Conservation (phyloP, 2,329 filamentous ascomycete species). For the Aspergillus uvarum region DNA sequence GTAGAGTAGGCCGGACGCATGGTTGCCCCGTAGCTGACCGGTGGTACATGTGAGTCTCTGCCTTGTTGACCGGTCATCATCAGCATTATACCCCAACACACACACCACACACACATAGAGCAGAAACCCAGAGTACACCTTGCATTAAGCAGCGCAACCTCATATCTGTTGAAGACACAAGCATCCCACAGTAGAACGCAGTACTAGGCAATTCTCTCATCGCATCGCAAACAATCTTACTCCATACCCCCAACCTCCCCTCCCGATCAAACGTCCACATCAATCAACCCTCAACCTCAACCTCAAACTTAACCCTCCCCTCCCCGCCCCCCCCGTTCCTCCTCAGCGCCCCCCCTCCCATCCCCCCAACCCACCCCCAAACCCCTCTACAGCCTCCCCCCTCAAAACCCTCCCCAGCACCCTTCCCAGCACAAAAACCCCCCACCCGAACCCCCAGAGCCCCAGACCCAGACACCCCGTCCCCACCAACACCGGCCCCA, state of each 20-base stretch:
- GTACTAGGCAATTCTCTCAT: too few species aligned
- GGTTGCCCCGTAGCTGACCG: neutral
- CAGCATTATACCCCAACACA: too few species aligned
- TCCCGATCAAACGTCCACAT: too few species aligned
- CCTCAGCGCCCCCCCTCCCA: conserved; percentile 41
- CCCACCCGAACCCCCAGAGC: conserved; percentile 47
- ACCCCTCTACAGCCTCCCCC: conserved; percentile 37
- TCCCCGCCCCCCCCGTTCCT: conserved; percentile 6
- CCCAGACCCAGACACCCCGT: conserved; percentile 69
- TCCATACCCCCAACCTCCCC: too few species aligned
- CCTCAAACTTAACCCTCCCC: too few species aligned
- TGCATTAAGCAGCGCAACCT: too few species aligned
- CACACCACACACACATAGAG: too few species aligned
- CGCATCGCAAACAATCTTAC: too few species aligned
- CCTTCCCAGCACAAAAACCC: conserved; percentile 38
- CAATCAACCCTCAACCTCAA: too few species aligned
- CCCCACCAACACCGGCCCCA: conserved; percentile 68
- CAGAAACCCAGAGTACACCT: too few species aligned
- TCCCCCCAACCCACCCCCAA: conserved; percentile 61
- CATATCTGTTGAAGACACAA: too few species aligned
- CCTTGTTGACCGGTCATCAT: neutral
- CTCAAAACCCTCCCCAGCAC: conserved; percentile 14
- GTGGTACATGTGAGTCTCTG: neutral
- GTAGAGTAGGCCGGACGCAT: neutral
- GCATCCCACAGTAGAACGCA: too few species aligned